Percentiles rank a stretch among this genome's conserved stretches.
Evolutionary conservation across 176 grass and related monocot genomes (phyloP).

Genomic region (Phragmites australis): DNA sequence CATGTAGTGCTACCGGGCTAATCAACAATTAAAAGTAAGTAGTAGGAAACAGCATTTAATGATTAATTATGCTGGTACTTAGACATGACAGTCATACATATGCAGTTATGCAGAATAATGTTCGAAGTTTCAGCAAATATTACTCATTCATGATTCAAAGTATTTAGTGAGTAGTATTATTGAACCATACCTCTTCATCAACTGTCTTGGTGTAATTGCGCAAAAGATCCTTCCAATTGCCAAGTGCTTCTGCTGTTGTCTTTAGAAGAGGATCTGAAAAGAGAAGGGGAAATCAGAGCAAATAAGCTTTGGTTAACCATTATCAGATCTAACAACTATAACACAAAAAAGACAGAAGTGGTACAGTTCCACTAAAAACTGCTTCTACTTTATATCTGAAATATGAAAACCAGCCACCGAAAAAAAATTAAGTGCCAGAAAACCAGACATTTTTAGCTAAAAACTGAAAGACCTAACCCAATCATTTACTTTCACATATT

Average conservation of each 20-base stretch:
- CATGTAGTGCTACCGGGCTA: background rate
- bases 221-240: slow-evolving; percentile 79
- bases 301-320: background rate
- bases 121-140: slow-evolving; percentile 4
- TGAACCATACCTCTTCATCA: slow-evolving; percentile 76
- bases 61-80: background rate
- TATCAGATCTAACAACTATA: slow-evolving; percentile 25
- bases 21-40: background rate
- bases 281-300: background rate
- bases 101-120: slow-evolving; percentile 9
- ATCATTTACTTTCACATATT: background rate
- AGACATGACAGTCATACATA: background rate
- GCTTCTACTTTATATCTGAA: background rate
- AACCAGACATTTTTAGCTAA: background rate
- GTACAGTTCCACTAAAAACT: background rate
- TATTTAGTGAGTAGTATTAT: slow-evolving; percentile 8
- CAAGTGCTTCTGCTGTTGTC: slow-evolving; percentile 55
- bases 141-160: slow-evolving; percentile 18
- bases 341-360: background rate
- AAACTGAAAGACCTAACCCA: background rate
- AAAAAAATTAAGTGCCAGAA: background rate
- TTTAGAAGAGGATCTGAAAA: slow-evolving; percentile 59
- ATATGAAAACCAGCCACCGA: background rate
- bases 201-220: slow-evolving; percentile 72
- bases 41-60: background rate